Evolutionary conservation across 345 rosid species (phyloP).

Genomic region (Erodium maritimum): DNA sequence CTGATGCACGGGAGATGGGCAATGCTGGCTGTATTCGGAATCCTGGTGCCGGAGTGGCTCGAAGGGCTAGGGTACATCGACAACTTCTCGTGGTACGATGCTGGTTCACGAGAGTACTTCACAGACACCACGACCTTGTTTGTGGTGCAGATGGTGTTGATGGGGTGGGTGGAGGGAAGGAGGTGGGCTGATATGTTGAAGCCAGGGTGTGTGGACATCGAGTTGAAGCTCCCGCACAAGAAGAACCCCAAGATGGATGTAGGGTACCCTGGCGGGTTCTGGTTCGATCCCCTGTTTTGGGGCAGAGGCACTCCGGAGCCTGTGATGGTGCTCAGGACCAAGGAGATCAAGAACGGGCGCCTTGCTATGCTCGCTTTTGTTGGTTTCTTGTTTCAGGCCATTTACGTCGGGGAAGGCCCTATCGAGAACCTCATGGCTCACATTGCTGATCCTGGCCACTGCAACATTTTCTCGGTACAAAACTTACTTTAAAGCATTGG

Average conservation of each 20-base stretch:
- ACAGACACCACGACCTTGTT: constrained; percentile 68
- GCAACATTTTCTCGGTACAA: constrained; percentile 75
- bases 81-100: constrained; percentile 77
- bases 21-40: constrained; percentile 87
- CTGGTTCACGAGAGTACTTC: constrained; percentile 62
- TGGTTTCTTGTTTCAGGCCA: constrained; percentile 83
- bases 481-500: no score
- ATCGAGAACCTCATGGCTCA: constrained; percentile 70
- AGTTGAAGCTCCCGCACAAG: constrained; percentile 49
- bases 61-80: constrained; percentile 63
- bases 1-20: constrained; percentile 89
- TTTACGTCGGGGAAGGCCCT: constrained; percentile 60
- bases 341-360: constrained; percentile 86
- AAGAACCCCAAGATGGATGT: constrained; percentile 65
- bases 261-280: constrained; percentile 86
- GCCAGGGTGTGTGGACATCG: constrained; percentile 69
- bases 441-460: constrained; percentile 95
- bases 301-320: constrained; percentile 94
- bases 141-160: constrained; percentile 53
- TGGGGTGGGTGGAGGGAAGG: constrained; percentile 93
- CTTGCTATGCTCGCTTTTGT: constrained; percentile 89
- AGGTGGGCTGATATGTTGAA: constrained; percentile 89
- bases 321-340: constrained; percentile 85
- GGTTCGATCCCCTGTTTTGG: constrained; percentile 90
- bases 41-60: constrained; percentile 70